A percentile compares a stretch with the other conserved stretches of the same genome.
Evolutionary conservation across 2,329 filamentous ascomycete genomes (phyloP).

Genomic region (Rhynchosporium secalis): DNA sequence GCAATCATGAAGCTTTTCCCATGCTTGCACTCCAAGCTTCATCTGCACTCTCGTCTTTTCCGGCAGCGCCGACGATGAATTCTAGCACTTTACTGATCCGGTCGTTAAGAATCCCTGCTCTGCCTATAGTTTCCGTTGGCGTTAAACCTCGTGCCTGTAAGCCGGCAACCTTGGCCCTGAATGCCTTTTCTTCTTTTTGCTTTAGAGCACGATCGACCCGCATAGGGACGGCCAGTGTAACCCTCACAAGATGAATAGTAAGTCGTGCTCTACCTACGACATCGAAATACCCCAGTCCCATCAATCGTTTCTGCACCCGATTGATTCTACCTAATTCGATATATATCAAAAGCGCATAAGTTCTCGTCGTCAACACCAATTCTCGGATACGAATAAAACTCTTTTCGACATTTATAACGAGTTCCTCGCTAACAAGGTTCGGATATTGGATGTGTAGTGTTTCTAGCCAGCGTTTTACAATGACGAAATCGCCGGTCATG

Average conservation of each 20-base stretch:
- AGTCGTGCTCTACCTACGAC: conserved; percentile 41
- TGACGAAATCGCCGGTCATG: conserved; percentile 43
- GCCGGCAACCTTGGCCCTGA: conserved; percentile 42
- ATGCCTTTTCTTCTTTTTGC: conserved; percentile 42
- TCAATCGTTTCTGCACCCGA: conserved; percentile 42
- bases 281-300: conserved; percentile 43
- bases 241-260: conserved; percentile 43
- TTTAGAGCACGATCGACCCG: conserved; percentile 44
- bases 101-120: conserved; percentile 43
- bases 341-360: conserved; percentile 43
- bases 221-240: conserved; percentile 44
- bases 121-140: conserved; percentile 34
- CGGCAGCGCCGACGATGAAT: conserved; percentile 44
- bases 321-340: conserved; percentile 44
- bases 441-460: conserved; percentile 42
- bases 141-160: conserved; percentile 40
- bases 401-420: conserved; percentile 42
- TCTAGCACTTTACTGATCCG: conserved; percentile 43
- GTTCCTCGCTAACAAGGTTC: conserved; percentile 41
- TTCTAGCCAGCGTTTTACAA: conserved; percentile 42
- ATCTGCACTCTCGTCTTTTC: conserved; percentile 44
- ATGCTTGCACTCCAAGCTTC: conserved; percentile 39
- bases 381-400: conserved; percentile 42
- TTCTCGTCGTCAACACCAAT: conserved; percentile 42
- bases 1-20: conserved; percentile 24